Percentiles rank a stretch among this genome's conserved stretches.
Evolutionary conservation across 352 stramenopile genomes (phyloP).

Genomic region (Phytophthora boehmeriae): DNA sequence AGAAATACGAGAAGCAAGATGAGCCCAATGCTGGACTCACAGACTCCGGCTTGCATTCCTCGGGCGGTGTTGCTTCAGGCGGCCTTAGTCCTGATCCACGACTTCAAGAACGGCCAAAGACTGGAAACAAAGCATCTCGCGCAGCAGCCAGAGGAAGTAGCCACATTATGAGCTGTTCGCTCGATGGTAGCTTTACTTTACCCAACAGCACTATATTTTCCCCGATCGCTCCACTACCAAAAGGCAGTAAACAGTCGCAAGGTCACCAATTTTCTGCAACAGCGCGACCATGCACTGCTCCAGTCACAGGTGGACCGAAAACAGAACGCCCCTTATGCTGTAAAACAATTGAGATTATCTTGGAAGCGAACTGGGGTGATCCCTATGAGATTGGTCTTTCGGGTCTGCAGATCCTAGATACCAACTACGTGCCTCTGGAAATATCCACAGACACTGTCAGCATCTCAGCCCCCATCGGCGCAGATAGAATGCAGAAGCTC

Average conservation of each 20-base stretch:
- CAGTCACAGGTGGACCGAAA: constrained; percentile 51
- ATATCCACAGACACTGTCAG: constrained; percentile 30
- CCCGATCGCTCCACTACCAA: constrained; percentile 48
- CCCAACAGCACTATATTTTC: constrained; percentile 19
- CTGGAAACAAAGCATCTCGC: constrained; percentile 48
- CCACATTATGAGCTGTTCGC: constrained; percentile 23
- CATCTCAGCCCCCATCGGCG: constrained; percentile 43
- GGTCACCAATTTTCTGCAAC: constrained; percentile 32
- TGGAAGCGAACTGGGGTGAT: constrained; percentile 77
- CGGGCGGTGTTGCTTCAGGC: background rate
- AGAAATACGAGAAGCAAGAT: constrained; percentile 77
- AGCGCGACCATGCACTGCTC: constrained; percentile 60
- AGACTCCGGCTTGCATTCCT: background rate
- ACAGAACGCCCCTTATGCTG: constrained; percentile 53
- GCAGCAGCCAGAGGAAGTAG: constrained; percentile 27
- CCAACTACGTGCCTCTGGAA: constrained; percentile 50
- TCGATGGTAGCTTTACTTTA: constrained; percentile 9
- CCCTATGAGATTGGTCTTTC: constrained; percentile 69
- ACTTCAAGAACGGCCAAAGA: constrained; percentile 56
- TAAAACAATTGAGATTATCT: constrained; percentile 52
- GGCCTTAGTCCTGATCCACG: constrained; percentile 19
- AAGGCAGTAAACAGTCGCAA: constrained; percentile 42
- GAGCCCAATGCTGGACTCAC: constrained; percentile 3
- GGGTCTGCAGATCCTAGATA: constrained; percentile 66
- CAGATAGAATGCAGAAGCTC: constrained; percentile 40